Percentiles rank a stretch among this genome's conserved stretches.
Conservation (phyloP, 768 basidiomycete genomes). For the Trametes villosa region DNA sequence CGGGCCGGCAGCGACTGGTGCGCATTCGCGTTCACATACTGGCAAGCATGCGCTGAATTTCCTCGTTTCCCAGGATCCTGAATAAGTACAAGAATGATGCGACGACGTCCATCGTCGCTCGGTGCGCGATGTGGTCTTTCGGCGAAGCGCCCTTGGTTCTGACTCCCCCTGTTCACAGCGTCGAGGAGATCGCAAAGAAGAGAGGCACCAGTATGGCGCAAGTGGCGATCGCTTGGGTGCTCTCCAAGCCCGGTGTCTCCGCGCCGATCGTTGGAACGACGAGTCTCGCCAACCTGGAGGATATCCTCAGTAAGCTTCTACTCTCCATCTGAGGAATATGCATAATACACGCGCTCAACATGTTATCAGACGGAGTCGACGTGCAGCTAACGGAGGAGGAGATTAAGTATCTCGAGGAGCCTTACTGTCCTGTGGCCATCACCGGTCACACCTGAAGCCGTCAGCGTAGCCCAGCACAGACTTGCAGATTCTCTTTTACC, state of each 20-base stretch:
- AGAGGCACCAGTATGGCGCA: constrained; percentile 39
- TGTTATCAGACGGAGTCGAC: too few species aligned
- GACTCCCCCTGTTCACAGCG: constrained; percentile 4
- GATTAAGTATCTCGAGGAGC: too few species aligned
- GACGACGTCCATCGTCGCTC: constrained; percentile 42
- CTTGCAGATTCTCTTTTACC: too few species aligned
- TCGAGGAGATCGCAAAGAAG: constrained; percentile 47
- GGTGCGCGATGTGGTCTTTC: constrained; percentile 10
- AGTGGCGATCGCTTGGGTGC: constrained; percentile 42
- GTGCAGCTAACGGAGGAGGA: too few species aligned
- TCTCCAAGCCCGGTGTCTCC: constrained; percentile 31
- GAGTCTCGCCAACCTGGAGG: constrained; percentile 39
- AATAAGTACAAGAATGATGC: constrained; percentile 1
- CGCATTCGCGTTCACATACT: not conserved
- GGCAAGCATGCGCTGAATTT: too few species aligned
- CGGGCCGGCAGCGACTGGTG: constrained; percentile 32
- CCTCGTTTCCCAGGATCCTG: not conserved
- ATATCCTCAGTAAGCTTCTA: constrained; percentile 37
- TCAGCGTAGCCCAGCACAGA: too few species aligned
- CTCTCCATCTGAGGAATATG: too few species aligned
- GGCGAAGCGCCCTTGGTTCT: too few species aligned
- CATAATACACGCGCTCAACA: not conserved
- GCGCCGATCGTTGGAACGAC: constrained; percentile 38
- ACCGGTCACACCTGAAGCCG: too few species aligned
- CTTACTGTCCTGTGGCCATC: too few species aligned